phyloP scores from a whole-genome alignment of 805 yeast genomes.

The Saturnispora saitoi region DNA sequence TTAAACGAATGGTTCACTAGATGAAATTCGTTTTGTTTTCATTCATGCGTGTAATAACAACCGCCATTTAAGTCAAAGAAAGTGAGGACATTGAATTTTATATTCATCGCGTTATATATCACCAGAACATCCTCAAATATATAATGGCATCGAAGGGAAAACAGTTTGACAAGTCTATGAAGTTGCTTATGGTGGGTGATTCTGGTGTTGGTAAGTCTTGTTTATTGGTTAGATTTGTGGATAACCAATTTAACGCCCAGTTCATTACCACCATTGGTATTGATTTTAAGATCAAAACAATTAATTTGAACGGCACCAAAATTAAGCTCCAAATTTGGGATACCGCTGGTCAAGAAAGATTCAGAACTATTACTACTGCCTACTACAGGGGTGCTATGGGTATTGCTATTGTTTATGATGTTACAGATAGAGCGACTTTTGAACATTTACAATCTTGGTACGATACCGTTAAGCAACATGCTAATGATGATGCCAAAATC shows the following conservation, averaged over 20 bases:
- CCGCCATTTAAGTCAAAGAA: too few relatives aligned
- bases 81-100: background rate
- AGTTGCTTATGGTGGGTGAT: slow-evolving; percentile 88
- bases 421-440: slow-evolving; percentile 84
- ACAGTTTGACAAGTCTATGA: slow-evolving; percentile 84
- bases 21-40: too few relatives aligned
- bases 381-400: slow-evolving; percentile 89
- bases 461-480: slow-evolving; percentile 92
- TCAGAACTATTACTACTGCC: slow-evolving; percentile 90
- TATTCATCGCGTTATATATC: background rate
- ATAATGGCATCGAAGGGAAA: slow-evolving; percentile 43
- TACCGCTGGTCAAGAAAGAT: slow-evolving; percentile 96
- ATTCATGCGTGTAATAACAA: too few relatives aligned
- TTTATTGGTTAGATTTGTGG: slow-evolving; percentile 83
- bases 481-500: slow-evolving; percentile 90
- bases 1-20: too few relatives aligned
- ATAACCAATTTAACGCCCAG: slow-evolving; percentile 92
- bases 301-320: slow-evolving; percentile 85
- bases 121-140: background rate
- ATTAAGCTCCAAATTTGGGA: slow-evolving; percentile 96
- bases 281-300: slow-evolving; percentile 94
- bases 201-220: slow-evolving; percentile 87
- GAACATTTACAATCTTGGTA: slow-evolving; percentile 92
- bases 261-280: slow-evolving; percentile 97
- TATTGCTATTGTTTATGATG: slow-evolving; percentile 75